Base-by-base conservation (phyloP, 441 rosid species). In the Euphorbia schlechtendalii region DNA sequence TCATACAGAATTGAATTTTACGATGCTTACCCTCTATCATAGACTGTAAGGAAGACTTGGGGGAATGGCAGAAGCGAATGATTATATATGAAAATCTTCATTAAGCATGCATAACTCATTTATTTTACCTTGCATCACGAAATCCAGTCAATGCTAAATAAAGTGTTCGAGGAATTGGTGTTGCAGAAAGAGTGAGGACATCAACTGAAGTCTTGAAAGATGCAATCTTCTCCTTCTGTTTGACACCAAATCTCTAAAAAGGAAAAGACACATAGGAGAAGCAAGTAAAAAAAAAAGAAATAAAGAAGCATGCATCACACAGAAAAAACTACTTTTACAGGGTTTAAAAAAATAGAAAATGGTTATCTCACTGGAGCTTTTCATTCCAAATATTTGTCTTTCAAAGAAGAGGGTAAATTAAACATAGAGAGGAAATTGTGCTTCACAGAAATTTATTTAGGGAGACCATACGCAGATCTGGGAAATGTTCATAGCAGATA, bases 161-260 rank as follows among this genome's bases (percentile, higher is more conserved):
- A 57, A 94, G 92, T 12, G 96, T 94, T 70, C 99, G 88, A 49
- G 99, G 99, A 71, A 94, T 94, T 51, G 99, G 99, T 69, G 99
- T 91, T 66, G 97, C 99, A 3, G 99, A 91, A 46, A 94, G 89
- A 71, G 96, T 90, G 74, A 94, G 96, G 66, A 94, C 96, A 78
- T 94, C 99, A 36, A 94, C 89, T 64, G 96, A 87, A 71, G 89
- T 94, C 83, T 91, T 94, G 73, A 89, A 87, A 64, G 97, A 86
- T 73, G 99, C 96, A 76, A 94, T 94, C 77, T 82, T 89, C 78
- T 91, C 99, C 87, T 94, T 94, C 80, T 89, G 99, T 75, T 94
- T 94, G 76, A 94, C 99, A 72, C 99, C 97, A 74, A 94, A 94
- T 73, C 97, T 85, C 99, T 90, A 84, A 56, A 67, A 69, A 63